These are phyloP conservation scores for Clarkia xantiana DNA, from an alignment of 345 rosid genomes.

Conservation along the genomic window DNA sequence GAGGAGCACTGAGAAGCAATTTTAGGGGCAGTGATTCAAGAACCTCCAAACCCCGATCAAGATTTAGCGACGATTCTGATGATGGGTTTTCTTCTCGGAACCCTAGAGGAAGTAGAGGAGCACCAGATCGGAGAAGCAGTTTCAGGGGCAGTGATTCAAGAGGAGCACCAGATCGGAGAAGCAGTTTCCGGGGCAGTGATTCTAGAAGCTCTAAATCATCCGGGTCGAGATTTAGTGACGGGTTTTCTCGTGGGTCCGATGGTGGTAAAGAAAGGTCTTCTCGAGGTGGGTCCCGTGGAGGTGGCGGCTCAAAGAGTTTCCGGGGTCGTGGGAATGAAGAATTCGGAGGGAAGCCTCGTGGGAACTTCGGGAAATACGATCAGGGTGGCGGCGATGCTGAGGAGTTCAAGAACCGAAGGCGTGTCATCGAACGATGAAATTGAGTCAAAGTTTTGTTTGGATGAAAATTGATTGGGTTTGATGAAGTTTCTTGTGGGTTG, in stretches of 20 bases:
- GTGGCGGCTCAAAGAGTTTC: constrained; percentile 6
- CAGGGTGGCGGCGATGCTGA: constrained; percentile 10
- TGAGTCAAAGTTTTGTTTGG: too few relatives aligned
- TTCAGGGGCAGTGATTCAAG: too few relatives aligned
- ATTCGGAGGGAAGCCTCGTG: not conserved
- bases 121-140: too few relatives aligned
- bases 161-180: constrained; percentile 10
- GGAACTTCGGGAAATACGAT: constrained; percentile 6
- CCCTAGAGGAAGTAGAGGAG: too few relatives aligned
- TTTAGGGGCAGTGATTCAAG: too few relatives aligned
- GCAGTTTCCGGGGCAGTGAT: constrained; percentile 8
- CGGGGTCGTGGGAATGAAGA: constrained; percentile 11
- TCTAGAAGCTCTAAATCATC: constrained; percentile 8
- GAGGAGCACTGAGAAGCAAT: too few relatives aligned
- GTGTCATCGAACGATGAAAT: constrained; percentile 39
- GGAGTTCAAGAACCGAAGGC: constrained; percentile 36
- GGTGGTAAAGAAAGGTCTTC: constrained; percentile 18
- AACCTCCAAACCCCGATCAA: too few relatives aligned
- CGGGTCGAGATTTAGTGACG: constrained; percentile 1
- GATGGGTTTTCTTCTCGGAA: too few relatives aligned
- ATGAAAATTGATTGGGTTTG: too few relatives aligned
- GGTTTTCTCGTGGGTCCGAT: constrained; percentile 1
- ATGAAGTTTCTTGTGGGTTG: too few relatives aligned
- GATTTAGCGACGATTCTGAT: too few relatives aligned
- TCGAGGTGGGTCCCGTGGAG: constrained; percentile 4